phyloP scores from a whole-genome alignment of 768 basidiomycete species.

The Leucosporidium creatinivorum region DNA sequence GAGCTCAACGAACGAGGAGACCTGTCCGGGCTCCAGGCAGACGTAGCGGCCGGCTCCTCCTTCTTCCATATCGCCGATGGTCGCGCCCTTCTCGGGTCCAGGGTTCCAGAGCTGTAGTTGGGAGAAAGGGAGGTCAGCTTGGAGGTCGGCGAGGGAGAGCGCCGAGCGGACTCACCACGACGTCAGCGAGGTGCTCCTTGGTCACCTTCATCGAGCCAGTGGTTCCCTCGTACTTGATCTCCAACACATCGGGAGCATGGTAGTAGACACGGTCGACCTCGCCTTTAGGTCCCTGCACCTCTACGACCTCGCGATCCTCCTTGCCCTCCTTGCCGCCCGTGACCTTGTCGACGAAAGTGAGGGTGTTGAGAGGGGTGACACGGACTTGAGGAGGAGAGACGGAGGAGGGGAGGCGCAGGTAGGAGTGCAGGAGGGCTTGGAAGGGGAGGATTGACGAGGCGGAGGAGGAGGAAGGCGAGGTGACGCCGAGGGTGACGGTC shows the following conservation, averaged over 20 bases:
- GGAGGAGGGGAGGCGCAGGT: slow-evolving; percentile 51
- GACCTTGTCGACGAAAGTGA: slow-evolving; percentile 69
- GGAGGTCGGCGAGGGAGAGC: slow-evolving; percentile 45
- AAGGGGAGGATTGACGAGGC: slow-evolving; percentile 49
- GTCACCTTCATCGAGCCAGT: slow-evolving; percentile 23
- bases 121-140: slow-evolving; percentile 44
- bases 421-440: slow-evolving; percentile 89
- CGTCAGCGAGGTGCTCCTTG: slow-evolving; percentile 23
- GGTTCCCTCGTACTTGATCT: slow-evolving; percentile 6
- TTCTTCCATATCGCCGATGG: slow-evolving; percentile 80
- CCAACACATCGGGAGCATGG: slow-evolving; percentile 28
- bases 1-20: slow-evolving; percentile 11
- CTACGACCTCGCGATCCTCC: slow-evolving; percentile 57
- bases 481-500: slow-evolving; percentile 51
- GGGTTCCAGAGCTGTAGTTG: slow-evolving; percentile 93
- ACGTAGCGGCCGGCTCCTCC: slow-evolving; percentile 80
- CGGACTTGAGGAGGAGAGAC: slow-evolving; percentile 54
- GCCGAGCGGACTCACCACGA: slow-evolving; percentile 11
- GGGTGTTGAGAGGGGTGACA: slow-evolving; percentile 56
- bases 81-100: slow-evolving; percentile 47
- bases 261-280: slow-evolving; percentile 37
- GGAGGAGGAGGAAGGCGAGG: slow-evolving; percentile 15
- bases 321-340: slow-evolving; percentile 44
- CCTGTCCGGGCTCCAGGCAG: slow-evolving; percentile 51
- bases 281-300: slow-evolving; percentile 47